phyloP scores from a whole-genome alignment of 257 asterid species.

The Plantago elongata region DNA sequence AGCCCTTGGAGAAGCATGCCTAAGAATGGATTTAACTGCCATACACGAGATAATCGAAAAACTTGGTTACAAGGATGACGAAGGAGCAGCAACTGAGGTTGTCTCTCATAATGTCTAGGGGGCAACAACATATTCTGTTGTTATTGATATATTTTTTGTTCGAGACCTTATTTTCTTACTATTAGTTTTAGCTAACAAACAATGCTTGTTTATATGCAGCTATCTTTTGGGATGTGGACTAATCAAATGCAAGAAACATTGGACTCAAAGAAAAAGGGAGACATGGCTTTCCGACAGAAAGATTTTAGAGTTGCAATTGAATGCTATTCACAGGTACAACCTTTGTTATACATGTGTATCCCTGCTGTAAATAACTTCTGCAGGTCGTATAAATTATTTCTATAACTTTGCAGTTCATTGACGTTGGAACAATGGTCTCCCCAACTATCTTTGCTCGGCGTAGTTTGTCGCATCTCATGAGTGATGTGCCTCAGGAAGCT shows the following conservation, averaged over 20 bases:
- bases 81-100: constrained; percentile 73
- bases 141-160: too few species aligned
- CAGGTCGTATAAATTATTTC: neutral
- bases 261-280: constrained; percentile 67
- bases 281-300: constrained; percentile 57
- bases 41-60: constrained; percentile 62
- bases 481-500: constrained; percentile 57
- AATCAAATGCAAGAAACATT: constrained; percentile 71
- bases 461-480: constrained; percentile 55
- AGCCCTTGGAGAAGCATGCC: constrained; percentile 63
- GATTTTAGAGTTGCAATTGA: constrained; percentile 51
- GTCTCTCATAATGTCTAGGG: constrained; percentile 14
- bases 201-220: constrained; percentile 28
- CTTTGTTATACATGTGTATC: neutral
- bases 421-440: constrained; percentile 70
- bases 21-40: constrained; percentile 66
- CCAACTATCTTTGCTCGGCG: constrained; percentile 68
- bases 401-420: constrained; percentile 48
- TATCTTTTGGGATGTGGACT: constrained; percentile 76
- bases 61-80: constrained; percentile 68
- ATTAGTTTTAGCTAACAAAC: constrained; percentile 3
- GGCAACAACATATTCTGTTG: too few species aligned
- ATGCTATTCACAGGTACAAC: constrained; percentile 50
- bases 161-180: too few species aligned
- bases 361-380: neutral